Conservation (phyloP, 768 basidiomycete genomes). For the Pleurotus tuoliensis region DNA sequence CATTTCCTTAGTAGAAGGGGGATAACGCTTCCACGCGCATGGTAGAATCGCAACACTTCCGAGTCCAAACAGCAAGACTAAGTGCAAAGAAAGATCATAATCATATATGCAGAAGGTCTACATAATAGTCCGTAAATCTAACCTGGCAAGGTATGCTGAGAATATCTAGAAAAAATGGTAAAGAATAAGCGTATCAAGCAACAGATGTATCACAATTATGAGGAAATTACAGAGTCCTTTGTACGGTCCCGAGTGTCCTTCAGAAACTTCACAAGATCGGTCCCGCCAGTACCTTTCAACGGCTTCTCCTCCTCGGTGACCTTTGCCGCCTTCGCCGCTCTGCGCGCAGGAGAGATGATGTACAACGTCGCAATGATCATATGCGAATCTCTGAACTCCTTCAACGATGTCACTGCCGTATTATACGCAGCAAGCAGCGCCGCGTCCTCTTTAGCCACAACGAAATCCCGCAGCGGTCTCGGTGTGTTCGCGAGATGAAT, state of each 20-base stretch:
- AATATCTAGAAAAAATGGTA: neutral
- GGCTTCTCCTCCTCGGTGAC: constrained; percentile 18
- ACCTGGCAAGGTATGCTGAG: neutral
- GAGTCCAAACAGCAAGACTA: too few relatives aligned
- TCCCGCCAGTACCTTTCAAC: constrained; percentile 78
- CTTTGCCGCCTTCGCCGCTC: constrained; percentile 17
- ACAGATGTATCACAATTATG: neutral
- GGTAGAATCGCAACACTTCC: too few relatives aligned
- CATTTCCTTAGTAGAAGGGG: too few relatives aligned
- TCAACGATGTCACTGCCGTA: constrained; percentile 59
- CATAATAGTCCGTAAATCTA: too few relatives aligned
- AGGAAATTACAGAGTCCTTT: constrained; percentile 35
- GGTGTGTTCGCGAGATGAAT: constrained; percentile 59
- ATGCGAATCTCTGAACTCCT: constrained; percentile 75
- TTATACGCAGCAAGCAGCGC: constrained; percentile 60
- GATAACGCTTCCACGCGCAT: too few relatives aligned
- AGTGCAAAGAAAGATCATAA: too few relatives aligned
- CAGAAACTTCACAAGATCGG: constrained; percentile 71
- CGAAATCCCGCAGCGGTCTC: constrained; percentile 59
- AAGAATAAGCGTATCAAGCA: neutral
- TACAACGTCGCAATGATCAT: constrained; percentile 74
- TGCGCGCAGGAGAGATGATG: constrained; percentile 69
- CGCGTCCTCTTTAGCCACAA: constrained; percentile 29
- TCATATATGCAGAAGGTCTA: too few relatives aligned
- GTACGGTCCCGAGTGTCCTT: constrained; percentile 75